Percentiles rank a stretch among this genome's conserved stretches.
These are phyloP conservation scores for Cenchrus americanus DNA, from an alignment of 176 grass and related monocot species.

Conservation along the genomic window DNA sequence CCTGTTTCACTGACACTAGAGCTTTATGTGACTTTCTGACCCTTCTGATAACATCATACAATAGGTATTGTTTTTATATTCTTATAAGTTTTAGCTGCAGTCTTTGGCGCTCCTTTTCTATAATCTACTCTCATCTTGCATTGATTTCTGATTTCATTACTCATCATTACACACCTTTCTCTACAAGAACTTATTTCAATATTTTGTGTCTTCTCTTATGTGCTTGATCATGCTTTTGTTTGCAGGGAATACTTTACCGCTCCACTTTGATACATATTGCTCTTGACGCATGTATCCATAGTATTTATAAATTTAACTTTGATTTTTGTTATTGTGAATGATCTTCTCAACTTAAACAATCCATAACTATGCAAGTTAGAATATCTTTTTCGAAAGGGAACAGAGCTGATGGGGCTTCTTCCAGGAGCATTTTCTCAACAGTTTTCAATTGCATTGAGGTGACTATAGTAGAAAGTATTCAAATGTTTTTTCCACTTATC, in stretches of 20 bases:
- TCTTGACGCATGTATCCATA: conserved; percentile 84
- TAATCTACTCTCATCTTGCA: conserved; percentile 1
- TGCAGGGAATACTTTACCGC: conserved; percentile 72
- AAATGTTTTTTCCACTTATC: conserved; percentile 15
- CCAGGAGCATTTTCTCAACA: conserved; percentile 43
- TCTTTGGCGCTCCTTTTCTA: neutral
- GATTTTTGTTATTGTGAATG: conserved; percentile 25
- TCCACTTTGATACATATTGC: conserved; percentile 69
- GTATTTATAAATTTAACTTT: conserved; percentile 16
- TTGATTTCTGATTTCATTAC: neutral
- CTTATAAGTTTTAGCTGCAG: neutral
- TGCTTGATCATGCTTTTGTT: conserved; percentile 10
- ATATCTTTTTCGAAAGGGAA: conserved; percentile 68
- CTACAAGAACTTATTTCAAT: conserved; percentile 8
- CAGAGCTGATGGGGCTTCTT: conserved; percentile 59
- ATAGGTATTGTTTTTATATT: neutral
- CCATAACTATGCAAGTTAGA: conserved; percentile 78
- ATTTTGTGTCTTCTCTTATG: conserved; percentile 18
- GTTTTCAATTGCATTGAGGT: conserved; percentile 76
- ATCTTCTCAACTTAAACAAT: conserved; percentile 25
- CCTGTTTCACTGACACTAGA: neutral
- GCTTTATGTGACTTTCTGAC: neutral
- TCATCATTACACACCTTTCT: neutral
- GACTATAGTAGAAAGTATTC: neutral
- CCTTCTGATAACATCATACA: neutral